These are phyloP conservation scores for Ogataea methylovora DNA, from an alignment of 805 yeast species.

Conservation along the genomic window DNA sequence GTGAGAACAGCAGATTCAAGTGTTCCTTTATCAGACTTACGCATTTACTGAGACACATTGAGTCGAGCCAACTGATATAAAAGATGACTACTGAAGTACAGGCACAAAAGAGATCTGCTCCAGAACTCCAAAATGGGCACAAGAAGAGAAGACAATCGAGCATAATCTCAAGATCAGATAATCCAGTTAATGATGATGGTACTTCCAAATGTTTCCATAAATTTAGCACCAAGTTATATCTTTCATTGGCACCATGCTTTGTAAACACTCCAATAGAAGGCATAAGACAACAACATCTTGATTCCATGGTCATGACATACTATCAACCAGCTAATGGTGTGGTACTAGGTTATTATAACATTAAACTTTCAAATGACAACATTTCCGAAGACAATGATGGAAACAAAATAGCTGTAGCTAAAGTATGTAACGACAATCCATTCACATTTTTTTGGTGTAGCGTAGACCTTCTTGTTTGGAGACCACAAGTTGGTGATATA, in stretches of 20 bases:
- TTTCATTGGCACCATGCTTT: conserved; percentile 84
- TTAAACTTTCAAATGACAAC: conserved; percentile 42
- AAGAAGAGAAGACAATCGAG: not conserved
- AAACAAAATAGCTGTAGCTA: conserved; percentile 43
- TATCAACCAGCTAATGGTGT: conserved; percentile 71
- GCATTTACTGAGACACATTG: too few relatives aligned
- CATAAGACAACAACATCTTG: conserved; percentile 79
- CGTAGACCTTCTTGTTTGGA: conserved; percentile 83
- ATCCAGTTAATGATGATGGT: conserved; percentile 22
- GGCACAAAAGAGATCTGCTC: not conserved
- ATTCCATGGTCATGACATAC: conserved; percentile 82
- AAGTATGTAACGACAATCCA: conserved; percentile 72
- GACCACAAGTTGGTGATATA: conserved; percentile 79
- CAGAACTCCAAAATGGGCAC: not conserved
- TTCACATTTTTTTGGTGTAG: conserved; percentile 83
- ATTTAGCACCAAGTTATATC: conserved; percentile 56
- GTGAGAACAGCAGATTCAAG: too few relatives aligned
- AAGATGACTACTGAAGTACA: not conserved
- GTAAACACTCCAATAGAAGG: conserved; percentile 67
- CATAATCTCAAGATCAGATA: not conserved
- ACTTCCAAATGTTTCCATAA: conserved; percentile 63
- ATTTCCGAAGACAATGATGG: conserved; percentile 31
- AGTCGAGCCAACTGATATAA: too few relatives aligned
- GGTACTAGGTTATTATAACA: conserved; percentile 68
- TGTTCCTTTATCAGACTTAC: too few relatives aligned